Conservation (phyloP, 192 early-diverging fungal species). For the Geosiphon pyriformis region DNA sequence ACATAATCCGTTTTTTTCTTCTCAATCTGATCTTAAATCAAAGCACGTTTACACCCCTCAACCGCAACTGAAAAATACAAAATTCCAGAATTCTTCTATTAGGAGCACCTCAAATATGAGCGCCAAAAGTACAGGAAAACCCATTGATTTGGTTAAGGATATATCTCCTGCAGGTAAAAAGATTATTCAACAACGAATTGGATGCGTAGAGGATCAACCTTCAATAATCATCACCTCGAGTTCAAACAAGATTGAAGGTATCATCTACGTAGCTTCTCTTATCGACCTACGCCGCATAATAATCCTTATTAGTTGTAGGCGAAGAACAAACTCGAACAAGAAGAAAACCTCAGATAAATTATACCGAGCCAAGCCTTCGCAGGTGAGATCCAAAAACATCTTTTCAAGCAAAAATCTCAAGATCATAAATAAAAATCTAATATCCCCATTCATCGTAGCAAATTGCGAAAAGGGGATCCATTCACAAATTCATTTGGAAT, state of each 20-base stretch:
- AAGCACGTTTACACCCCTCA: background rate
- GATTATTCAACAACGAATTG: no score
- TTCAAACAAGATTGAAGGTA: no score
- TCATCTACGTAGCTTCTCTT: no score
- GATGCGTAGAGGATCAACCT: no score
- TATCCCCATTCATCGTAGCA: background rate
- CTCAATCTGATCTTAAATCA: background rate
- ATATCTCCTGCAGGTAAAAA: background rate
- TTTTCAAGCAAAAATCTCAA: background rate
- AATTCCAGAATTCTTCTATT: background rate
- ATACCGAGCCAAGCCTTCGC: slow-evolving; percentile 17
- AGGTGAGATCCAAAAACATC: background rate
- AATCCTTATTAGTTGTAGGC: no score
- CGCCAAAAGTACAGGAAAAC: background rate
- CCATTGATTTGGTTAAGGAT: background rate
- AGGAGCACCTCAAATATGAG: background rate
- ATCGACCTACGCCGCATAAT: no score
- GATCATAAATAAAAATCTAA: background rate
- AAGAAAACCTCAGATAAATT: background rate
- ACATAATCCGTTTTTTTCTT: background rate
- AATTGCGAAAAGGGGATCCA: slow-evolving; percentile 16
- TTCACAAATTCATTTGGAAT: slow-evolving; percentile 12
- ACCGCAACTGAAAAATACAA: background rate
- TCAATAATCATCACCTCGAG: no score
- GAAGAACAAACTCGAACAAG: background rate